Base-by-base conservation (phyloP, 768 basidiomycete species). In the Pisolithus marmoratus region DNA sequence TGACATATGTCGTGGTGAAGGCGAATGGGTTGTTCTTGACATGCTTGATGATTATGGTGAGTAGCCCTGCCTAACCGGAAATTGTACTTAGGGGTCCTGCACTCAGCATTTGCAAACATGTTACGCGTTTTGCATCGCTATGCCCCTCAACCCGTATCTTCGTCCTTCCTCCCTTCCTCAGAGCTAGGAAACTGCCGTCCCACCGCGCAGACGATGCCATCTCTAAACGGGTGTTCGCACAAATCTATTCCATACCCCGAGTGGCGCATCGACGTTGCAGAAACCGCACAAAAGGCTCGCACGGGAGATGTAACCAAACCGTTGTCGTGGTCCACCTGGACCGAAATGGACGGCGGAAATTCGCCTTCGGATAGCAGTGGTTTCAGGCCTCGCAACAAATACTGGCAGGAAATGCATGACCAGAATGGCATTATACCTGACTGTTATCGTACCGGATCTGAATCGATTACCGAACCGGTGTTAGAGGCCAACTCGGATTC, bases 201-300 rank as follows among this genome's bases (percentile, higher is more conserved):
- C 9, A 44, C 57, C 36, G 51, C 51, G 40, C 55, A 42, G 6
- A 50, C 60, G 8, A 65, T 63, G 3, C 61, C 63, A 12, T 59
- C 63, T 3, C 53, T 58, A 15, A 69, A 62, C 36, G 67, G 63
- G 5, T 63, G 60, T n/a, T 63, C 65, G 12, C 68, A 63, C 22
- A 63, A 63, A 49, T 56, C 77, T 0, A 63, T 84, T 1, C 78
- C 77, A 0, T 87, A 83, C 62, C 85, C 85, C 0, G 84, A 85
- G 56, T 88, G 85, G 85, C 77, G 85, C 1, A 58, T 70, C 0
- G 71, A 72, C 2, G 60, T 82, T 0, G 71, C 80, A 2, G 67
- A 72, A 38, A 72, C 75, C 38, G 84, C 84, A 1, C 74, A 76
- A 11, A 72, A 73, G 26, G 78, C 83, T 12, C 83, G 84, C 0